Conservation (phyloP, 495 filamentous ascomycete genomes). For the Xylaria bambusicola region DNA sequence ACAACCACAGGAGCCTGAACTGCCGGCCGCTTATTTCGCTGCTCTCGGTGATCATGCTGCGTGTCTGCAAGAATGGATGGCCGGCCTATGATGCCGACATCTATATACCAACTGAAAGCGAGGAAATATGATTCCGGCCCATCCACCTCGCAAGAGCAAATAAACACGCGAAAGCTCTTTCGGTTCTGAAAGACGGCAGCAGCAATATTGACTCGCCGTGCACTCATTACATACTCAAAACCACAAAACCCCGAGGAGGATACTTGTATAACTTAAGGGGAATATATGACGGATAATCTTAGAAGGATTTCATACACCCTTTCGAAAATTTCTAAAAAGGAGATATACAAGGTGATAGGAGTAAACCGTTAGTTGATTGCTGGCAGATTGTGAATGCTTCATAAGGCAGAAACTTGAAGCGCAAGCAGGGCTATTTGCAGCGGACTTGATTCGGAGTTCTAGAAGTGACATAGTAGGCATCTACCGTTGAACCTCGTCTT, state of each 20-base stretch:
- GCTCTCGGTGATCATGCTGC: background rate
- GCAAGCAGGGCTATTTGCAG: no score
- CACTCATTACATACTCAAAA: background rate
- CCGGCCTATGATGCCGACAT: background rate
- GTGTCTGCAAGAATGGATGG: background rate
- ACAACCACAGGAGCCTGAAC: background rate
- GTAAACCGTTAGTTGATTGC: no score
- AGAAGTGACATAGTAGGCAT: no score
- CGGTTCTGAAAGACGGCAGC: background rate
- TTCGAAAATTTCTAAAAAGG: no score
- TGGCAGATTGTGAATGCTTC: no score
- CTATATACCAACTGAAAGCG: background rate
- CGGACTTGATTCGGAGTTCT: no score
- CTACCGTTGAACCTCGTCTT: no score
- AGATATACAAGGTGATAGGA: no score
- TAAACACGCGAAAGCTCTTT: background rate
- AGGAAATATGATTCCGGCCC: background rate
- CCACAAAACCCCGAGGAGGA: background rate
- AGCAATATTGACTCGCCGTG: background rate
- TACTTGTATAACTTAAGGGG: no score
- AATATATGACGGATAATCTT: no score
- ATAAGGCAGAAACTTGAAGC: no score
- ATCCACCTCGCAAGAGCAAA: conserved; percentile 1
- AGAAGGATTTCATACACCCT: no score
- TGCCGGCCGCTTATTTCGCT: conserved; percentile 6